These are phyloP conservation scores for Aspergillus jensenii DNA, from an alignment of 2,329 filamentous ascomycete genomes.

Conservation along the genomic window DNA sequence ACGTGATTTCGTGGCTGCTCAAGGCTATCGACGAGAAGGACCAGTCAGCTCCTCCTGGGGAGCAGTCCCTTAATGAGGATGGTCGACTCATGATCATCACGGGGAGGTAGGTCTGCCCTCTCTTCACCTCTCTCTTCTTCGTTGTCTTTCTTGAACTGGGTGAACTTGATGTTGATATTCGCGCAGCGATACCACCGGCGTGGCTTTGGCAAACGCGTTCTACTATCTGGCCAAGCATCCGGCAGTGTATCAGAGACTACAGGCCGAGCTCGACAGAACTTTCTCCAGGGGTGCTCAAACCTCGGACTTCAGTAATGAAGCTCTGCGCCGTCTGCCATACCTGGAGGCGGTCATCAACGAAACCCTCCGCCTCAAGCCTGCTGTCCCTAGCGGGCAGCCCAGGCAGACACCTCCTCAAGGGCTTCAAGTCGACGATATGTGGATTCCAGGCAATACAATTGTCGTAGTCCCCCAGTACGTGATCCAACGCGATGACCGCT, in stretches of 20 bases:
- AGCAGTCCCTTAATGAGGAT: constrained; percentile 15
- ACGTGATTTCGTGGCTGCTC: constrained; percentile 20
- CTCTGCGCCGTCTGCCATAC: constrained; percentile 19
- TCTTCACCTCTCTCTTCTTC: not conserved
- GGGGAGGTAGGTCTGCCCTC: constrained; percentile 9
- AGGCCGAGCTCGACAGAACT: constrained; percentile 26
- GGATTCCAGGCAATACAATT: constrained; percentile 9
- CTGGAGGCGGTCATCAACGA: constrained; percentile 32
- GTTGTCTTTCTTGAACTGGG: not conserved
- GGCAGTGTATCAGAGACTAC: constrained; percentile 30
- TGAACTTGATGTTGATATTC: not conserved
- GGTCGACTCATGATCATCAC: constrained; percentile 15
- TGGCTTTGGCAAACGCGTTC: constrained; percentile 30
- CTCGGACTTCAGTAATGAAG: constrained; percentile 1
- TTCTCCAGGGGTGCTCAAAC: not conserved
- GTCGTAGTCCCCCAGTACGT: constrained; percentile 7
- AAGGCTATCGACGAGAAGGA: constrained; percentile 17
- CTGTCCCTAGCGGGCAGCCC: constrained; percentile 34
- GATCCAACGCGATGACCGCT: constrained; percentile 7
- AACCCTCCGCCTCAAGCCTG: constrained; percentile 40
- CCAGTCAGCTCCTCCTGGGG: constrained; percentile 11
- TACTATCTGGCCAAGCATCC: constrained; percentile 36
- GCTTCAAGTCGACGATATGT: constrained; percentile 11
- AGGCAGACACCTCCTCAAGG: constrained; percentile 41
- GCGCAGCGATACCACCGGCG: constrained; percentile 35